Base-by-base conservation (phyloP, 768 basidiomycete genomes). In the Boletus rubropictus region DNA sequence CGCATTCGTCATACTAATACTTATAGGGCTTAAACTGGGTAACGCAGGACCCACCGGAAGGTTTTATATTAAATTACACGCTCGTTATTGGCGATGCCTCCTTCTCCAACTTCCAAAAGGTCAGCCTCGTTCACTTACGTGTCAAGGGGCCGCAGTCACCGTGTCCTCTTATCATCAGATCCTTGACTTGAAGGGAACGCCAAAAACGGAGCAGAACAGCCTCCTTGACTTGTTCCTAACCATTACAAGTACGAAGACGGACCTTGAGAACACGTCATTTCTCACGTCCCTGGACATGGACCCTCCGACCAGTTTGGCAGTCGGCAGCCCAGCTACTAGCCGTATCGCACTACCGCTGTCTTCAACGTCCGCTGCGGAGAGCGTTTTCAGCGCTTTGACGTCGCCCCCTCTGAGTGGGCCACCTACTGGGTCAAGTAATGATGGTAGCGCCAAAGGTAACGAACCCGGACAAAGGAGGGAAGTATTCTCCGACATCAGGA, bases 31-130 rank as follows among this genome's bases (percentile, higher is more conserved):
- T 37, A 45, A 41, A 38, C 28, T 21, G 7, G 9, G 32, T 47
- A 27, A n/a, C 50, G 0, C 43, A 95, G 85, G 89, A 94, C 58
- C 93, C 95, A 14, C 73, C 89, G 1, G 92, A 95, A 64, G 90
- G 87, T 3, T 98, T 99, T 61, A 89, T 98, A 51, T 75, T 93
- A 46, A 97, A 97, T 60, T 99, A 98, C 61, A 93, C 90, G 7
- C 76, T 97, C 21, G 76, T 97, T 47, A 89, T 99, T 52, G 90
- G 90, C 20, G 95, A 97, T 67, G 84, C 87, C 5, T 94, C 93
- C 2, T 94, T 94, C 67, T 86, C 86, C 25, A 98, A 98, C 68
- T 99, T 99, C 73, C 96, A 98, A 72, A 99, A 99, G 81, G 92
- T 86, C 28, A 32, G 67, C n/a, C 38, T 22, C 11, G 14, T n/a